These are phyloP conservation scores for Xylaria scruposa DNA, from an alignment of 495 filamentous ascomycete genomes.

Conservation along the genomic window DNA sequence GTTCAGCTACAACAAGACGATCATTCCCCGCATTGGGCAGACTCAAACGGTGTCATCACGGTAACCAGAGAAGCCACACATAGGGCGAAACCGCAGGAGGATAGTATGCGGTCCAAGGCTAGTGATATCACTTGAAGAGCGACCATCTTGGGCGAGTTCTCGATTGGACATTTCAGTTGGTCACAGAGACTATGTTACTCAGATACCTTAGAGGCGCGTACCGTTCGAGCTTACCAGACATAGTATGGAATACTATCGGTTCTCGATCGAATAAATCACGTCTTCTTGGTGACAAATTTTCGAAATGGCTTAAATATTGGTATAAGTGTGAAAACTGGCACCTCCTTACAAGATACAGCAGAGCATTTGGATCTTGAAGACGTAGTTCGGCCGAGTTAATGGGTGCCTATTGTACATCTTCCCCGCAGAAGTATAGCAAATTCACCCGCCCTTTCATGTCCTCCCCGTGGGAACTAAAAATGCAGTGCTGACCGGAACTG, in stretches of 20 bases:
- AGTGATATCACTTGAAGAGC: neutral
- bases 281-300: neutral
- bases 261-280: neutral
- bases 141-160: neutral
- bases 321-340: neutral
- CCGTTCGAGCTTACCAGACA: neutral
- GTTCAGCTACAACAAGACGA: neutral
- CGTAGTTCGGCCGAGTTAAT: neutral
- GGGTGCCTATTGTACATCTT: no score
- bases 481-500: no score
- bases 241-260: neutral
- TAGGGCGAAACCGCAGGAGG: neutral
- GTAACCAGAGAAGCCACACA: constrained; percentile 9
- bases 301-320: neutral
- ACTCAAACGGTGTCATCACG: neutral
- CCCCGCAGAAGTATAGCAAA: no score
- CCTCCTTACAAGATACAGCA: neutral
- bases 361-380: neutral
- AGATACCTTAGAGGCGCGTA: neutral
- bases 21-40: neutral
- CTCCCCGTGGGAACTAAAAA: no score
- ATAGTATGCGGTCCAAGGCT: neutral
- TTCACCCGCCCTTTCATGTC: no score
- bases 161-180: neutral
- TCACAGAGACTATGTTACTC: neutral